Evolutionary conservation across 768 basidiomycete genomes (phyloP), one percentile per base, ranked within the genome.

Genomic region (Ramaria sp.): DNA sequence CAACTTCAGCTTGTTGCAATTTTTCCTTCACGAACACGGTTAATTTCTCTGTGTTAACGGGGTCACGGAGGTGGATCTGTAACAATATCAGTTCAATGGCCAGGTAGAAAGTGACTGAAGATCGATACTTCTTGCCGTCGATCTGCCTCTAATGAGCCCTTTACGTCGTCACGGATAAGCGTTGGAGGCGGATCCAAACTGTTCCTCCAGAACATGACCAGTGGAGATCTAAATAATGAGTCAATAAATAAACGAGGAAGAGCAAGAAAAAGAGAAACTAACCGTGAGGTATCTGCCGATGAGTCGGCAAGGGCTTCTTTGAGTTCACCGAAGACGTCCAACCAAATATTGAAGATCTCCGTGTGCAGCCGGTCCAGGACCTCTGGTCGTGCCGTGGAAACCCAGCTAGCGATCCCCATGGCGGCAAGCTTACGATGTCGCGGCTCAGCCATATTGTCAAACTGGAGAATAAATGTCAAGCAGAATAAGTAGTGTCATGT

Each of bases 391-490:
- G 79, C 88, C 0, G 88, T 89, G 0, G 87, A 78, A 34, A 88
- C 81, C 3, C 94, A 75, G 42, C 77, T 71, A 2, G 88, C 87
- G 42, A 88, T 78, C 1, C 85, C 89, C 73, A 95, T 83, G 10
- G 90, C 88, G 24, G 79, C 70, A 54, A 95, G 72, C 69, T 95
- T 95, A 55, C 92, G 82, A 57, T 85, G 78, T 9, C 83, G 78
- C 1, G 88, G 82, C 64, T 93, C 88, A 15, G 86, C 85, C 81
- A 93, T 87, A 63, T 83, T 86, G 66, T 95, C 92, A 64, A 93
- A 90, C 92, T 95, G 61, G 2, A 45, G 37, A 38, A 50, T 54
- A 10, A 43, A 27, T 44, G 45, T n/a, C 13, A 12, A 45, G 52
- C 30, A 49, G 25, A n/a, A 36, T 38, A 49, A 39, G 22, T 22